A percentile compares a stretch with the other conserved stretches of the same genome.
Conservation (phyloP, 768 basidiomycete species). For the Phylloporus sp. region DNA sequence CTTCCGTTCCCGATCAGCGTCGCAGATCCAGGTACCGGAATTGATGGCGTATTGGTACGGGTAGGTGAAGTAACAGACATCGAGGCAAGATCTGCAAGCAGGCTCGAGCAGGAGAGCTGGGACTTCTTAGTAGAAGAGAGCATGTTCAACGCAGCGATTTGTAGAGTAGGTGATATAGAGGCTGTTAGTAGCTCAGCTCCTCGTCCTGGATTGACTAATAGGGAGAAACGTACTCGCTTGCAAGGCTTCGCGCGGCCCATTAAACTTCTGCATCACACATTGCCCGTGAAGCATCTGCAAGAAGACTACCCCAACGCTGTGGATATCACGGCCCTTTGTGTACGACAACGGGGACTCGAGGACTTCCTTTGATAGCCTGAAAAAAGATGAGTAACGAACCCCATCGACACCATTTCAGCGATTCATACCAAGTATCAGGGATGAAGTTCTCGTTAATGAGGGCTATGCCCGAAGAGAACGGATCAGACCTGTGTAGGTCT, state of each 20-base stretch:
- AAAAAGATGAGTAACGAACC: neutral
- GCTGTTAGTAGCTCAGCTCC: slow-evolving; percentile 34
- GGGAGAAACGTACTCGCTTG: slow-evolving; percentile 40
- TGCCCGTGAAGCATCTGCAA: slow-evolving; percentile 85
- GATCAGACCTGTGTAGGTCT: slow-evolving; percentile 83
- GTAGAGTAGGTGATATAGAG: slow-evolving; percentile 48
- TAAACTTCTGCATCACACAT: slow-evolving; percentile 54
- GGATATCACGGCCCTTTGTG: slow-evolving; percentile 76
- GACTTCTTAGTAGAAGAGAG: slow-evolving; percentile 54
- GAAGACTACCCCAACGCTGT: slow-evolving; percentile 73
- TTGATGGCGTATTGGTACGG: slow-evolving; percentile 14
- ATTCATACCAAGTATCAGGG: slow-evolving; percentile 29
- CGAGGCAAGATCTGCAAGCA: slow-evolving; percentile 57
- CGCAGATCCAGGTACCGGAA: slow-evolving; percentile 31
- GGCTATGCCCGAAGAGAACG: slow-evolving; percentile 44
- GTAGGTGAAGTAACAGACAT: slow-evolving; percentile 28
- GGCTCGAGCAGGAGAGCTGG: slow-evolving; percentile 50
- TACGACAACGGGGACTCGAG: slow-evolving; percentile 77
- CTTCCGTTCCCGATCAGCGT: slow-evolving; percentile 46
- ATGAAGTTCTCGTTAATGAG: slow-evolving; percentile 17
- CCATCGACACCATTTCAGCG: neutral
- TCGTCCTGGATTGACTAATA: neutral
- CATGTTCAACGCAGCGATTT: slow-evolving; percentile 56
- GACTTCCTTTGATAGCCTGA: slow-evolving; percentile 74
- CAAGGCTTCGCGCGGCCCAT: slow-evolving; percentile 55